Evolutionary conservation across 805 yeast species (phyloP).

Genomic region (Zygosaccharomyces siamensis): DNA sequence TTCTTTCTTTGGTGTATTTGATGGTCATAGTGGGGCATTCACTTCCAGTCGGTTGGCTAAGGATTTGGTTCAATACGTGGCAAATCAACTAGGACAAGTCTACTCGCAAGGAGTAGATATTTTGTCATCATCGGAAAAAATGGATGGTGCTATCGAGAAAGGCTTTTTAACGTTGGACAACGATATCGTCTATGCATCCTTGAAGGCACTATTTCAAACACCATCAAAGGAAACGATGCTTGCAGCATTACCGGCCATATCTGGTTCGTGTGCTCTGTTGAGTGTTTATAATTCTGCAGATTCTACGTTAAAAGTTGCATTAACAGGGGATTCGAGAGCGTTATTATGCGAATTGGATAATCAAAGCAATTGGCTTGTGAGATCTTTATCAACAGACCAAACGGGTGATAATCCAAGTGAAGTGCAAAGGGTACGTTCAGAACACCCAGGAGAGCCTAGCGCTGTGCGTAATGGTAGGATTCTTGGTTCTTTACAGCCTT

Average conservation of each 20-base stretch:
- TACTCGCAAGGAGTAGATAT: slow-evolving; percentile 32
- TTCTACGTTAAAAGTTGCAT: slow-evolving; percentile 76
- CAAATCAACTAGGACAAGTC: slow-evolving; percentile 64
- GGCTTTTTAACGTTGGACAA: slow-evolving; percentile 84
- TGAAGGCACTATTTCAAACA: slow-evolving; percentile 61
- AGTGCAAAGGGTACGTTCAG: slow-evolving; percentile 72
- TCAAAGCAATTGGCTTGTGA: slow-evolving; percentile 77
- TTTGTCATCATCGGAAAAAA: slow-evolving; percentile 55
- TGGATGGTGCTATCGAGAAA: slow-evolving; percentile 72
- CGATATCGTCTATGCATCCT: slow-evolving; percentile 73
- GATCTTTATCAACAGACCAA: slow-evolving; percentile 83
- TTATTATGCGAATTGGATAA: slow-evolving; percentile 68
- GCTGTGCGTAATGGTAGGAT: slow-evolving; percentile 85
- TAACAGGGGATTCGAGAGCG: slow-evolving; percentile 94
- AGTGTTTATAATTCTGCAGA: slow-evolving; percentile 80
- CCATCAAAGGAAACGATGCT: slow-evolving; percentile 58
- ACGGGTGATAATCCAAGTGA: slow-evolving; percentile 90
- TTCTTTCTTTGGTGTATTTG: slow-evolving; percentile 93
- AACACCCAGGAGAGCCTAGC: slow-evolving; percentile 88
- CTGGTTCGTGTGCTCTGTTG: slow-evolving; percentile 90
- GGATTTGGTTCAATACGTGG: slow-evolving; percentile 69
- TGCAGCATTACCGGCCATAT: slow-evolving; percentile 81
- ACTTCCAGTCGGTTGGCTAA: slow-evolving; percentile 84
- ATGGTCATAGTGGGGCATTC: slow-evolving; percentile 96
- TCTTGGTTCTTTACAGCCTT: slow-evolving; percentile 88